These are phyloP conservation scores for Mucor sp. DNA, from an alignment of 371 early-diverging fungal species.

Conservation along the genomic window DNA sequence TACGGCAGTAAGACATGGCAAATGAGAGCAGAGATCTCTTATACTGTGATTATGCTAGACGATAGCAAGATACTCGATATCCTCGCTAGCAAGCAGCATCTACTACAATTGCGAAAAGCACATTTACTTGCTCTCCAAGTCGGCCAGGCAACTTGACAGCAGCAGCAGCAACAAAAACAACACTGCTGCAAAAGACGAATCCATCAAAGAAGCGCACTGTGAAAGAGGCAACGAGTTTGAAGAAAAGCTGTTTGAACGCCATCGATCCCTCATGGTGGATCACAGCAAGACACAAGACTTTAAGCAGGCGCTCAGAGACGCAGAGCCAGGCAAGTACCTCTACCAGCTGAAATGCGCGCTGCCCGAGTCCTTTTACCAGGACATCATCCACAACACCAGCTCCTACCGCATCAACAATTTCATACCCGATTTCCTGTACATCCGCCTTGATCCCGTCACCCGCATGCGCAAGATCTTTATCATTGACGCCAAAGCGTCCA, in stretches of 20 bases:
- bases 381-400: constrained; percentile 25
- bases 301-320: constrained; percentile 35
- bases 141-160: neutral
- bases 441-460: constrained; percentile 33
- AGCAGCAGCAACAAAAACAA: neutral
- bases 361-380: constrained; percentile 40
- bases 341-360: constrained; percentile 47
- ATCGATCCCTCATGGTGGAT: constrained; percentile 27
- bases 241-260: constrained; percentile 30
- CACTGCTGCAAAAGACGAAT: neutral
- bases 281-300: constrained; percentile 37
- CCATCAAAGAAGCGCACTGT: constrained; percentile 12
- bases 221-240: constrained; percentile 30
- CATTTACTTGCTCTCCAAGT: constrained; percentile 9
- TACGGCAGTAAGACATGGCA: neutral
- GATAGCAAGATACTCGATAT: constrained; percentile 12
- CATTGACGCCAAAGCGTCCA: constrained; percentile 57
- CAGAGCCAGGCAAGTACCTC: constrained; percentile 37
- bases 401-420: constrained; percentile 38
- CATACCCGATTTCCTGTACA: constrained; percentile 55
- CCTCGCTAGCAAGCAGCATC: constrained; percentile 11
- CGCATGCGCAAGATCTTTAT: constrained; percentile 39
- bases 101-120: constrained; percentile 21
- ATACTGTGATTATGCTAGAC: neutral
- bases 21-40: neutral